phyloP scores from a whole-genome alignment of 352 stramenopile genomes.

The Globisporangium irregulare region DNA sequence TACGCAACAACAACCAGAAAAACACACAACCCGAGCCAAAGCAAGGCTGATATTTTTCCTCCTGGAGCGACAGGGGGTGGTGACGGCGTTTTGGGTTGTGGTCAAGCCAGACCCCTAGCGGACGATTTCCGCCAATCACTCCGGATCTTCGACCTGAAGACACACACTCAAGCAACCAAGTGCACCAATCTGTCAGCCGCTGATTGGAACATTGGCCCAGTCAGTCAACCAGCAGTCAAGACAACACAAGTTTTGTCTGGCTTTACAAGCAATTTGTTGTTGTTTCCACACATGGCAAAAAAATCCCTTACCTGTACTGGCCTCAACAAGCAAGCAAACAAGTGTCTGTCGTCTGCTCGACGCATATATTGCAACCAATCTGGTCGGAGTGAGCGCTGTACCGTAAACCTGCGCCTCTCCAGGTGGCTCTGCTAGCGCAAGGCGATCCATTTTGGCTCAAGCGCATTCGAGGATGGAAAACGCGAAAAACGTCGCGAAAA shows the following conservation, averaged over 20 bases:
- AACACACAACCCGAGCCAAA: slow-evolving; percentile 2
- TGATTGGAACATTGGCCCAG: neutral
- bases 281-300: neutral
- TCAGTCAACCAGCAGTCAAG: neutral
- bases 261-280: neutral
- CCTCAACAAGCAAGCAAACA: neutral
- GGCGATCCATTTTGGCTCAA: no score
- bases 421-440: neutral
- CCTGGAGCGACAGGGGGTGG: slow-evolving; percentile 4
- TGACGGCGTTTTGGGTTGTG: slow-evolving; percentile 3
- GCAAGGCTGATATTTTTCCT: slow-evolving; percentile 10
- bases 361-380: neutral
- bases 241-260: no score
- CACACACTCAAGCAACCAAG: neutral
- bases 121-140: slow-evolving; percentile 8
- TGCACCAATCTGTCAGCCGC: slow-evolving; percentile 2
- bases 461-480: neutral
- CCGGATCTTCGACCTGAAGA: slow-evolving; percentile 1
- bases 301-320: neutral
- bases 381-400: neutral
- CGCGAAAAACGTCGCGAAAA: slow-evolving; percentile 7
- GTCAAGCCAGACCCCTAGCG: neutral
- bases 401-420: neutral
- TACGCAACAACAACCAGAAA: neutral
- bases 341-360: neutral